These are phyloP conservation scores for Breynia disticha DNA, from an alignment of 441 rosid genomes.

Conservation along the genomic window DNA sequence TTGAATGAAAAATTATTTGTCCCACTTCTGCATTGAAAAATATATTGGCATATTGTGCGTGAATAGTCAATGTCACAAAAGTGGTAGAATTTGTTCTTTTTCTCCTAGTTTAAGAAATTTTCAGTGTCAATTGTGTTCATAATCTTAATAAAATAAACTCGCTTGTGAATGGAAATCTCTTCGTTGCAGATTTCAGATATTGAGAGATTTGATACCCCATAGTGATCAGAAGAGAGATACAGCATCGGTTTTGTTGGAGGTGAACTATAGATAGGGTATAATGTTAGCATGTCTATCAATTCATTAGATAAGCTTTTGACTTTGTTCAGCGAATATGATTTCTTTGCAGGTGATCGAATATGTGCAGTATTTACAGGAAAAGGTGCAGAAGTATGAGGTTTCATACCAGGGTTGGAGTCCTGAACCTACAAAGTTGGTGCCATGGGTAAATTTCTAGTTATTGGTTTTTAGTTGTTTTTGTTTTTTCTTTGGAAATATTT, in stretches of 20 bases:
- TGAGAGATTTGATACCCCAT: slow-evolving; percentile 78
- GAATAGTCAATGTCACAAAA: too few relatives aligned
- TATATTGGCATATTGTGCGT: background rate
- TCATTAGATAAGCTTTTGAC: slow-evolving; percentile 1
- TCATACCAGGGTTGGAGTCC: slow-evolving; percentile 65
- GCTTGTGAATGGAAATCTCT: background rate
- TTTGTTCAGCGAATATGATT: slow-evolving; percentile 14
- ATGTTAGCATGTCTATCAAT: background rate
- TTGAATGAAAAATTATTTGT: background rate
- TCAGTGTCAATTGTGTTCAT: too few relatives aligned
- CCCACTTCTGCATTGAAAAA: background rate
- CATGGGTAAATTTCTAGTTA: slow-evolving; percentile 49
- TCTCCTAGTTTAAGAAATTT: background rate
- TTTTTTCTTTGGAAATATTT: background rate
- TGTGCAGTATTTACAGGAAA: slow-evolving; percentile 80
- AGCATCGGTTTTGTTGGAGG: slow-evolving; percentile 95
- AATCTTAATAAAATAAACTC: too few relatives aligned
- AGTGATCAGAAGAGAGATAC: slow-evolving; percentile 92
- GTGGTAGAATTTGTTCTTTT: too few relatives aligned
- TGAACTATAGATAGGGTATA: slow-evolving; percentile 13
- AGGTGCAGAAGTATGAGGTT: slow-evolving; percentile 61
- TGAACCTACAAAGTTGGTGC: slow-evolving; percentile 58
- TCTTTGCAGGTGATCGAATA: slow-evolving; percentile 72
- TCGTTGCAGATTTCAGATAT: slow-evolving; percentile 73
- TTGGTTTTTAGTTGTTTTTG: background rate